Evolutionary conservation across 129 eudicot species (phyloP).

Genomic region (Flaveria brownii): DNA sequence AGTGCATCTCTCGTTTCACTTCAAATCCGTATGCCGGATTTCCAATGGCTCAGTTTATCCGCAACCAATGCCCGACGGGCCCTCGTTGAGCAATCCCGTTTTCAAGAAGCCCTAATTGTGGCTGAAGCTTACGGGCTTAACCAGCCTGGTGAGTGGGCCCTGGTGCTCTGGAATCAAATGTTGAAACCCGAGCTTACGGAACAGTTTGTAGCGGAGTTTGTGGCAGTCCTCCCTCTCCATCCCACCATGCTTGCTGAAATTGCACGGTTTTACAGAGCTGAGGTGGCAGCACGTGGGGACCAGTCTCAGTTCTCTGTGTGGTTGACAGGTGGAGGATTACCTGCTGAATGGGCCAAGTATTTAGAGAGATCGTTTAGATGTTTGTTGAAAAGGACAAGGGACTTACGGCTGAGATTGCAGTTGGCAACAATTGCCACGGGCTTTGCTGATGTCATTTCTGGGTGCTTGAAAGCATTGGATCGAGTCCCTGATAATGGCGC

Average conservation of each 20-base stretch:
- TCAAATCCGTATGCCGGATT: constrained; percentile 95
- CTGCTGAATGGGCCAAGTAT: constrained; percentile 95
- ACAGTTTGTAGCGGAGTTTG: constrained; percentile 91
- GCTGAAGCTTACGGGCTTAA: constrained; percentile 97
- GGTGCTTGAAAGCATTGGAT: constrained; percentile 67
- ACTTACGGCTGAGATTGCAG: constrained; percentile 68
- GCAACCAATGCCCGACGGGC: constrained; percentile 87
- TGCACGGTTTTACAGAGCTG: constrained; percentile 78
- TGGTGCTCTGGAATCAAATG: constrained; percentile 98
- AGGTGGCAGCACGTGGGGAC: constrained; percentile 93
- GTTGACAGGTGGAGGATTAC: constrained; percentile 92
- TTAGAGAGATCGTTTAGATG: constrained; percentile 87
- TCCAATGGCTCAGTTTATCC: constrained; percentile 73
- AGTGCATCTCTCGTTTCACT: constrained; percentile 93
- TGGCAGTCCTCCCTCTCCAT: constrained; percentile 88
- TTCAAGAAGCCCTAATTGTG: constrained; percentile 91
- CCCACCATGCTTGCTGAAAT: constrained; percentile 82
- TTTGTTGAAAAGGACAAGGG: constrained; percentile 82
- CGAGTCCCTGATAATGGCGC: constrained; percentile 93
- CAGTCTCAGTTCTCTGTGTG: constrained; percentile 94
- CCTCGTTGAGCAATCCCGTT: constrained; percentile 86
- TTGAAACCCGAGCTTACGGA: constrained; percentile 86
- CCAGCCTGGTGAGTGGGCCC: constrained; percentile 98
- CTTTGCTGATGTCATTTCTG: constrained; percentile 61
- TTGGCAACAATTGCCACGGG: constrained; percentile 84